Evolutionary conservation across 139 green algal species (phyloP), one percentile per base, ranked within the genome.

Genomic region (Tetratostichococcus sp.): DNA sequence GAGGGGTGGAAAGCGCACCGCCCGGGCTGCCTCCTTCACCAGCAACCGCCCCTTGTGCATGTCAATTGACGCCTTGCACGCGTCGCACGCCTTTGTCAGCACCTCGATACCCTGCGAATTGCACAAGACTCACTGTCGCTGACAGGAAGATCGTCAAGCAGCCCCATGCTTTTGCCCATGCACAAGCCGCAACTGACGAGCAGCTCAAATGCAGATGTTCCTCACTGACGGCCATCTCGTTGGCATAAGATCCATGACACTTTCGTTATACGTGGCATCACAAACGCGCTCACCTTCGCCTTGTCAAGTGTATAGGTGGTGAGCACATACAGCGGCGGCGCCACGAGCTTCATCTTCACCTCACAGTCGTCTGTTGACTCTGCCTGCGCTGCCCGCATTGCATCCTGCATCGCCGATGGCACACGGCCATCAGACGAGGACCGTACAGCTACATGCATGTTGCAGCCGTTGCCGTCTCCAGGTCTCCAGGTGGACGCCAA

Each of bases 261-360:
- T n/a, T n/a, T n/a, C n/a, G n/a, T n/a, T n/a, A n/a, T n/a, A n/a
- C n/a, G n/a, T n/a, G n/a, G n/a, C n/a, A n/a, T n/a, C n/a, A n/a
- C n/a, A n/a, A n/a, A 11, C 39, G 8, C 39, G 39, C 39, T 11
- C 65, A 71, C 30, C 73, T 62, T 62, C 89, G 50, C 50, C 19
- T 62, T 62, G 50, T 62, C 50, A 2, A 62, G 50, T 26, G 50
- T 62, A 17, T 75, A 58, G 0, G 96, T 99, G 35, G 95, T 97
- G 0, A 99, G 86, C 72, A 99, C 95, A 80, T 99, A 99, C 34
- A 99, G 85, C 11, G 96, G 96, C n/a, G 96, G 91, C 33, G 96
- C 96, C 42, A 99, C 91, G 21, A 99, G 92, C 88, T 97, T 97
- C 80, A 98, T 94, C 80, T 94, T 95, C 35, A 99, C 90, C 0